phyloP scores from a whole-genome alignment of 2,329 filamentous ascomycete genomes.

The Penicillium sp. region DNA sequence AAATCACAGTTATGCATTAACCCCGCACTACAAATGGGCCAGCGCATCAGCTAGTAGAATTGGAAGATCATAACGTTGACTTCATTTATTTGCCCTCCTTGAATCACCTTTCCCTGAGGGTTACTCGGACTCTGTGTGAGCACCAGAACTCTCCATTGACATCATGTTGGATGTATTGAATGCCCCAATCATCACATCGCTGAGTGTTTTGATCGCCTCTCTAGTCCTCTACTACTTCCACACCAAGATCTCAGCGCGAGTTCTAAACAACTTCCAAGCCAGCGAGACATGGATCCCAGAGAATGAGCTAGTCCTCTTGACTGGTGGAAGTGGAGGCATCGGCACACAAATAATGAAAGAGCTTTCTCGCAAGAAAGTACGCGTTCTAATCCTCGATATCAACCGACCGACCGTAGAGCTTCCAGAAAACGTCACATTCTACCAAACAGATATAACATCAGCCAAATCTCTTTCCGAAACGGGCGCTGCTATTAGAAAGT shows the following conservation, averaged over 20 bases:
- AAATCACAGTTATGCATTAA: too few relatives aligned
- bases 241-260: neutral
- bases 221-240: neutral
- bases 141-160: neutral
- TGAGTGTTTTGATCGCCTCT: neutral
- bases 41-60: too few relatives aligned
- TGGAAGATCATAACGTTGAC: too few relatives aligned
- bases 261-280: neutral
- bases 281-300: slow-evolving; percentile 9
- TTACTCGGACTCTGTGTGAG: too few relatives aligned
- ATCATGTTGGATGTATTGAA: neutral
- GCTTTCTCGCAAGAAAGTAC: slow-evolving; percentile 5
- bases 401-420: slow-evolving; percentile 4
- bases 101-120: too few relatives aligned
- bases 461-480: slow-evolving; percentile 15
- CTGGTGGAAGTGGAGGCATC: slow-evolving; percentile 21
- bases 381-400: slow-evolving; percentile 15
- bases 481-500: slow-evolving; percentile 31
- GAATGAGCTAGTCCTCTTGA: slow-evolving; percentile 20
- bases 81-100: too few relatives aligned
- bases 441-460: slow-evolving; percentile 30
- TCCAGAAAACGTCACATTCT: slow-evolving; percentile 17
- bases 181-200: neutral
- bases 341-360: slow-evolving; percentile 22
- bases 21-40: too few relatives aligned